Percentiles rank a stretch among this genome's conserved stretches.
phyloP scores from a whole-genome alignment of 108 stramenopile genomes.

The Pseudonitzschia multiseries region DNA sequence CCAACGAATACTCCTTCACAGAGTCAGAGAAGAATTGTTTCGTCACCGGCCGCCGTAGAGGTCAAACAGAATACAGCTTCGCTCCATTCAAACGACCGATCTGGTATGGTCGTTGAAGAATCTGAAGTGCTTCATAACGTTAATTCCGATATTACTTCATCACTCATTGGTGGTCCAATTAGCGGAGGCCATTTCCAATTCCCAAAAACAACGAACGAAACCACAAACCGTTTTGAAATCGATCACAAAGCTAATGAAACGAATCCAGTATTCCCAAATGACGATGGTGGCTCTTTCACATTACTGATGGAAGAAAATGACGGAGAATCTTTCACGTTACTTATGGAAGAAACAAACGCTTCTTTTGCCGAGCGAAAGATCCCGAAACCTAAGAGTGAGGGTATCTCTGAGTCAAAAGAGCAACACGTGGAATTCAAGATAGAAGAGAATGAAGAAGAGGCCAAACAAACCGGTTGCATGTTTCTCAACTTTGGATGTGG shows the following conservation, averaged over 20 bases:
- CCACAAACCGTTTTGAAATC: not conserved
- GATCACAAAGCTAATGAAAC: not conserved
- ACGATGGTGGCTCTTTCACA: conserved; percentile 5
- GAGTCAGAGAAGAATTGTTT: not conserved
- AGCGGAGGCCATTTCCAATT: not conserved
- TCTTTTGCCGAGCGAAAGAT: conserved; percentile 3
- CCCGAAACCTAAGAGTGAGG: not conserved
- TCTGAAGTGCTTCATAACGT: conserved; percentile 19
- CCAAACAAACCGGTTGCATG: conserved; percentile 8
- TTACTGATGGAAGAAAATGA: conserved; percentile 17
- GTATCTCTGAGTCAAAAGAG: not conserved
- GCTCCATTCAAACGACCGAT: conserved; percentile 29
- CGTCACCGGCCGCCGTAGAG: conserved; percentile 7
- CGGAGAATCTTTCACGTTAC: conserved; percentile 3
- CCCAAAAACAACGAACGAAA: not conserved
- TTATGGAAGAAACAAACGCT: conserved; percentile 18
- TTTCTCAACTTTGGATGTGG: conserved; percentile 37
- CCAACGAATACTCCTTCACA: not conserved
- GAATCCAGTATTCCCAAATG: not conserved
- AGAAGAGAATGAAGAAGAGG: conserved; percentile 14
- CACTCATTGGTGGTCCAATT: conserved; percentile 25
- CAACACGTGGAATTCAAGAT: not conserved
- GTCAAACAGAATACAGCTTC: not conserved
- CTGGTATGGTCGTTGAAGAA: conserved; percentile 29
- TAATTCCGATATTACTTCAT: conserved; percentile 39